Evolutionary conservation across 164 flowering plant genomes (phyloP), one percentile per base, ranked within the genome.

Genomic region (Warburgia ugandensis): DNA sequence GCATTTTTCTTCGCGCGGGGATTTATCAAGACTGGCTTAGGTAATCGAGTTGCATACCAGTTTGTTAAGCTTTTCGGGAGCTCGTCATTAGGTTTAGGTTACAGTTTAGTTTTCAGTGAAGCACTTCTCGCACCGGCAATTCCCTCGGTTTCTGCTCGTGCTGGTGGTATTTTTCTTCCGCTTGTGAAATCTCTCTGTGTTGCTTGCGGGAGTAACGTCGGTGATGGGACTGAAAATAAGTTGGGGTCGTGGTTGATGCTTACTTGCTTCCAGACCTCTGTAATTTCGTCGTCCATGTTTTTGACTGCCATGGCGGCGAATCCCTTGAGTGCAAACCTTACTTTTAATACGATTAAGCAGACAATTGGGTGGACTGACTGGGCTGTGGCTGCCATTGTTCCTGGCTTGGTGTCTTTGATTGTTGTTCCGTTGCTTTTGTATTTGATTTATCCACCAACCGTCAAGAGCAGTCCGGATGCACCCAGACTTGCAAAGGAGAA

Each of bases 231-330:
- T 0, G 97, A 86, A 70, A 2, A 65, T 1, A 62, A 62, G 55
- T 60, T 90, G 19, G 97, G 95, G 29, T 67, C 94, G 4, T 90
- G 95, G 95, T 60, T 90, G 64, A 90, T 90, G 94, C 71, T 86
- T 0, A 86, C 97, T 7, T 84, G 95, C 56, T 90, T 90, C 26
- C 95, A 90, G 64, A 90, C 97, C 0, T 86, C 95, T 0, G 90
- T 77, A 50, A 86, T 89, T 43, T 80, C 94, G 3, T 82, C 91
- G 0, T 55, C 97, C 0, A 86, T 90, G 95, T 90, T 90, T 44
- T 61, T 90, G 66, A 90, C 97, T 11, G 97, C 86, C 0, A 86
- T 86, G 95, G 97, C 97, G 4, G 95, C 95, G 2, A 90, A 90
- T 61, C 97, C 95, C 0, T 58, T 90, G 74, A 80, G 94, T 52